Evolutionary conservation across 2,329 filamentous ascomycete genomes (phyloP).

Genomic region (Microdochium nivale): DNA sequence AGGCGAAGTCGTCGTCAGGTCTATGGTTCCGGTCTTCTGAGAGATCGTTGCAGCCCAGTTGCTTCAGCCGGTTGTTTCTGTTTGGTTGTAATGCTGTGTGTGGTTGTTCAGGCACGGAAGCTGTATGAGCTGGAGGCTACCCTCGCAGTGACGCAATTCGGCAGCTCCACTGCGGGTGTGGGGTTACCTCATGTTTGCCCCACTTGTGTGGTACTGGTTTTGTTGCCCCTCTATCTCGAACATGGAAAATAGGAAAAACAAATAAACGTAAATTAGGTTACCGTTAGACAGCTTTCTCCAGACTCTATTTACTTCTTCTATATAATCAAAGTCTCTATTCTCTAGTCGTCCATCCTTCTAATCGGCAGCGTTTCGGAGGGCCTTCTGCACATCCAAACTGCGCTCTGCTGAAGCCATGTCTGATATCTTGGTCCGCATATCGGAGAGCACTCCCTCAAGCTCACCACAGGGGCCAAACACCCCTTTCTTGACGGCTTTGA

Average conservation of each 20-base stretch:
- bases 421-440: constrained; percentile 22
- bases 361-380: constrained; percentile 26
- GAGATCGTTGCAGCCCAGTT: no score
- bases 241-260: no score
- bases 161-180: not conserved
- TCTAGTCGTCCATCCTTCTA: not conserved
- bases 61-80: not conserved
- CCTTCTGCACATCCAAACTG: constrained; percentile 34
- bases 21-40: no score
- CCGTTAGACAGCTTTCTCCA: no score
- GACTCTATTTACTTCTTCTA: not conserved
- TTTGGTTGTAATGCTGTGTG: not conserved
- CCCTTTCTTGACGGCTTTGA: constrained; percentile 31
- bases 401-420: constrained; percentile 30
- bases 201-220: not conserved
- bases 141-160: not conserved
- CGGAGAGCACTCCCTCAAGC: constrained; percentile 10
- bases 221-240: not conserved
- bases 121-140: not conserved
- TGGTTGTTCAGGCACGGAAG: not conserved
- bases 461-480: constrained; percentile 25
- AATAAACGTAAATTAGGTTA: no score
- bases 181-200: not conserved
- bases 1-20: no score
- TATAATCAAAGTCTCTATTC: constrained; percentile 9